Evolutionary conservation across 768 basidiomycete genomes (phyloP), one percentile per base, ranked within the genome.

Genomic region (Lyophyllum semitale): DNA sequence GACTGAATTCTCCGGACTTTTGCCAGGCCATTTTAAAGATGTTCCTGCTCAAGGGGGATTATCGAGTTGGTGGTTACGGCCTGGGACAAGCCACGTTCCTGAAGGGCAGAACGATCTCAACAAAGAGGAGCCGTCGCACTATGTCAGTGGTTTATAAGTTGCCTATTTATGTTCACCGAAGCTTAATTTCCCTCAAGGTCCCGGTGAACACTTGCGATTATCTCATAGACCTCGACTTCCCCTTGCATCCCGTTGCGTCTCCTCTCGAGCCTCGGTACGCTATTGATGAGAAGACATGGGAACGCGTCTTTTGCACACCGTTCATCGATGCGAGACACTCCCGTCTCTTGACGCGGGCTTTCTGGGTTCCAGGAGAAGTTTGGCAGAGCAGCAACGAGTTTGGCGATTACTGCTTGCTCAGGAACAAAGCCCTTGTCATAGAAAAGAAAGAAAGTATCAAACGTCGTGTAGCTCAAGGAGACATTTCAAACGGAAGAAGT

Each of bases 391-490:
- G 71, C 59, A 93, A 96, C 66, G 79, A 80, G 54, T 97, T 82
- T 69, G 96, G 96, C 1, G 93, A 98, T 63, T 97, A 93, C 68
- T 97, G 95, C 68, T 67, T 99, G 58, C 76, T 99, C 57, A 84
- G 79, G 69, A 88, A 93, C 60, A 81, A 69, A 62, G 73, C 66
- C 15, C 67, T 63, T 27, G 71, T 82, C 23, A 57, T 48, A 1
- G 57, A 59, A 48, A 80, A 80, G 59, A 73, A 78, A 57, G 54
- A 51, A 8, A 47, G 65, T 27, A 60, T 73, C 9, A 60, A 59
- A 32, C 57, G 52, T 43, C 60, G 53, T 44, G 40, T 55, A 20
- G 38, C 45, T 47, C 59, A 15, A 27, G 60, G 60, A 35, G 59
- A 57, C 13, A 51, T 60, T 18, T 54, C 22, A 30, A 13, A 44